These are phyloP conservation scores for Galeopsis tetrahit DNA, from an alignment of 257 asterid genomes.

Conservation along the genomic window DNA sequence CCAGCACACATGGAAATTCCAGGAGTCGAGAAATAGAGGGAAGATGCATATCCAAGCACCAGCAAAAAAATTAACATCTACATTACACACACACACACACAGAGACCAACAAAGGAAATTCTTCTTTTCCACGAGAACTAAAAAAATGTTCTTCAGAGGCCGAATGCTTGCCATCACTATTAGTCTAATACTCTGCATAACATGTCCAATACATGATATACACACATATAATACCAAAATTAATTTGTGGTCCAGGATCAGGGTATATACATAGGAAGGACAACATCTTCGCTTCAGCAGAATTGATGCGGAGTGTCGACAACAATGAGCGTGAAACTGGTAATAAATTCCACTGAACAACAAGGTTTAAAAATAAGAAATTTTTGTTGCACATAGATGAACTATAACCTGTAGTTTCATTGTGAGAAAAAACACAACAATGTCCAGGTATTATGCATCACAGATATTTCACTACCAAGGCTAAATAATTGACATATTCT, in stretches of 20 bases:
- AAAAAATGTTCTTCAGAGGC: not conserved
- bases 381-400: not conserved
- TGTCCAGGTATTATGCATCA: slow-evolving; percentile 13
- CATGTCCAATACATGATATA: not conserved
- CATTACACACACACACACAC: not conserved
- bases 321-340: not conserved
- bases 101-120: slow-evolving; percentile 6
- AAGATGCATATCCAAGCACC: not conserved
- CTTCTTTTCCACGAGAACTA: not conserved
- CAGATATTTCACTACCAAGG: not conserved
- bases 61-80: not conserved
- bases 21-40: not conserved
- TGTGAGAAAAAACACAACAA: slow-evolving; percentile 13
- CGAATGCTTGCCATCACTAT: slow-evolving; percentile 15
- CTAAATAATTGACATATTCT: slow-evolving; percentile 5
- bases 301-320: not conserved
- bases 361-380: slow-evolving; percentile 7
- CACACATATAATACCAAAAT: slow-evolving; percentile 20
- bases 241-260: slow-evolving; percentile 5
- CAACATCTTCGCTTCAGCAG: slow-evolving; percentile 20
- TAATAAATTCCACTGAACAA: not conserved
- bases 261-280: not conserved
- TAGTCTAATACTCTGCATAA: slow-evolving; percentile 15
- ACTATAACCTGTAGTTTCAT: slow-evolving; percentile 2
- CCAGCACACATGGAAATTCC: not conserved